Evolutionary conservation across 2,329 filamentous ascomycete species (phyloP).

Genomic region (Fusarium papillatum): DNA sequence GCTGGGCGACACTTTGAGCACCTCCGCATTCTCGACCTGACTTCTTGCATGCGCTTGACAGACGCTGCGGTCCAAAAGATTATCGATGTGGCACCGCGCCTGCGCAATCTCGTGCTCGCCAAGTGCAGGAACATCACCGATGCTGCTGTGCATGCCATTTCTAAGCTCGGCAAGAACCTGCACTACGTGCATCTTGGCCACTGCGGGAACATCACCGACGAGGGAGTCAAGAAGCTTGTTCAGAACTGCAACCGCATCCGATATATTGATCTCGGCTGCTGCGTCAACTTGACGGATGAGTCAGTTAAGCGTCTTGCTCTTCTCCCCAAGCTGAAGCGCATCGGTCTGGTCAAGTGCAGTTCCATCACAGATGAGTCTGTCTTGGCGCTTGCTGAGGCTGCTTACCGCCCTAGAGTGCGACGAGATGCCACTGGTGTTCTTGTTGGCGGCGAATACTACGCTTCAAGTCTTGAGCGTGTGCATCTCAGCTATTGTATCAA

Average conservation of each 20-base stretch:
- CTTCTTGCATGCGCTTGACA: slow-evolving; percentile 86
- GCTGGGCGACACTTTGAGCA: slow-evolving; percentile 81
- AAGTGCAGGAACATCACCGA: slow-evolving; percentile 97
- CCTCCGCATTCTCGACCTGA: slow-evolving; percentile 93
- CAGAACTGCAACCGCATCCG: slow-evolving; percentile 91
- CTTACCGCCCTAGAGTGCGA: slow-evolving; percentile 64
- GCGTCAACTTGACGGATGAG: slow-evolving; percentile 86
- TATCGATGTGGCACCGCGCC: slow-evolving; percentile 85
- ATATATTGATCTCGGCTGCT: slow-evolving; percentile 99
- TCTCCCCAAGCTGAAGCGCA: slow-evolving; percentile 93
- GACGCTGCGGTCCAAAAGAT: slow-evolving; percentile 92
- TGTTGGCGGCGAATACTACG: slow-evolving; percentile 66
- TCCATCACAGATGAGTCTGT: slow-evolving; percentile 94
- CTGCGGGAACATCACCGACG: slow-evolving; percentile 91
- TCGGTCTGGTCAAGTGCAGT: slow-evolving; percentile 94
- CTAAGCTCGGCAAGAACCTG: slow-evolving; percentile 92
- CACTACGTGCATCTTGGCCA: slow-evolving; percentile 98
- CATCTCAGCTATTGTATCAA: slow-evolving; percentile 96
- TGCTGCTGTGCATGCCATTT: slow-evolving; percentile 87
- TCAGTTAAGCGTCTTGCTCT: slow-evolving; percentile 88
- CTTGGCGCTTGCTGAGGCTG: slow-evolving; percentile 82
- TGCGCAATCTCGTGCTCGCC: slow-evolving; percentile 93
- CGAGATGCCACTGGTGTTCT: slow-evolving; percentile 62
- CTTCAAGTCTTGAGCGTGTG: slow-evolving; percentile 86
- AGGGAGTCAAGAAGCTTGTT: slow-evolving; percentile 87